Evolutionary conservation across 441 rosid genomes (phyloP).

Genomic region (Manihot esculenta): DNA sequence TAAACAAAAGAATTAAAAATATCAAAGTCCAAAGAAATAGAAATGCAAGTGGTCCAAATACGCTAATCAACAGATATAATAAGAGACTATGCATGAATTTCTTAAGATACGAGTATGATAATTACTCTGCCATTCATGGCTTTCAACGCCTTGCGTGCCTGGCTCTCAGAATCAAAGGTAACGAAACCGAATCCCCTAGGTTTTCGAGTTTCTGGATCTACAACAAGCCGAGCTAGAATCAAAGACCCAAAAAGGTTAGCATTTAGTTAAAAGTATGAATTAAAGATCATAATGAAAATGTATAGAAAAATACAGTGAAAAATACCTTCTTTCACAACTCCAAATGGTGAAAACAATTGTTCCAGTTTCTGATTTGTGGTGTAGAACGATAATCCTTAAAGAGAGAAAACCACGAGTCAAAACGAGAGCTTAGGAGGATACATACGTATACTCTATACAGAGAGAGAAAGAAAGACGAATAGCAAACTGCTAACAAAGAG

Average conservation of each 20-base stretch:
- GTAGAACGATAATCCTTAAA: conserved; percentile 53
- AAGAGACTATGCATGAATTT: background rate
- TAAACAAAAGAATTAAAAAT: too few species aligned
- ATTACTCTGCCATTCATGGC: conserved; percentile 65
- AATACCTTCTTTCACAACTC: conserved; percentile 54
- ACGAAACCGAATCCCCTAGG: conserved; percentile 72
- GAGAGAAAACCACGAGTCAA: background rate
- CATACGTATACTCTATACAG: background rate
- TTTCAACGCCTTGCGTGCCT: conserved; percentile 64
- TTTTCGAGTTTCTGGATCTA: conserved; percentile 48
- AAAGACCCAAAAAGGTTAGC: background rate
- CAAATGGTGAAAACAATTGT: conserved; percentile 55
- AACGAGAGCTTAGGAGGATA: background rate
- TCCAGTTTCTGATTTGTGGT: conserved; percentile 43
- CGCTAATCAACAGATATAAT: background rate
- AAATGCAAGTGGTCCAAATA: conserved; percentile 15
- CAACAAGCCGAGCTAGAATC: conserved; percentile 46
- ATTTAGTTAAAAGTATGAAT: too few species aligned
- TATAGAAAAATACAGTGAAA: background rate
- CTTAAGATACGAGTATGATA: background rate
- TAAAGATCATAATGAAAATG: too few species aligned
- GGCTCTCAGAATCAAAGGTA: conserved; percentile 44
- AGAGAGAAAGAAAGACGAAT: conserved; percentile 10
- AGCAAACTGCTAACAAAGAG: conserved; percentile 50
- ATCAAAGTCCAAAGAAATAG: conserved; percentile 35